A percentile compares a stretch with the other conserved stretches of the same genome.
These are phyloP conservation scores for Debaryomyces maramus DNA, from an alignment of 805 yeast species.

Conservation along the genomic window DNA sequence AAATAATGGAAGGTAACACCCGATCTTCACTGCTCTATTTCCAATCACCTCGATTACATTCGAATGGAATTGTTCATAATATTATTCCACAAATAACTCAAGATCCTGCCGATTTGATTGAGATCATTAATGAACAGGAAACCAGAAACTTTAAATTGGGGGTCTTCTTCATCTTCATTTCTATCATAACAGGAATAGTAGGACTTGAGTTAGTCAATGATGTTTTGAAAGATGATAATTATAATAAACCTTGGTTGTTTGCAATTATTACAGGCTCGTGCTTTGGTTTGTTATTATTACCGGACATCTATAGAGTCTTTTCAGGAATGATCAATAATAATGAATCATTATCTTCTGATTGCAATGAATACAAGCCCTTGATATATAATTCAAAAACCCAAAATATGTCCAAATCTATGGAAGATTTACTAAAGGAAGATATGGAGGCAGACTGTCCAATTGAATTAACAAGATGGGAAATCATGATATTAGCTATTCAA, in stretches of 20 bases:
- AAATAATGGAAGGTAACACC: too few relatives aligned
- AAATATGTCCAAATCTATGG: slow-evolving; percentile 3
- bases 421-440: slow-evolving; percentile 6
- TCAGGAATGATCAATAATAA: too few relatives aligned
- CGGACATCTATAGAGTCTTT: slow-evolving; percentile 31
- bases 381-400: not conserved
- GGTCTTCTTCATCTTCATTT: slow-evolving; percentile 38
- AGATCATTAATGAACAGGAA: slow-evolving; percentile 42
- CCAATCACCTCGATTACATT: too few relatives aligned
- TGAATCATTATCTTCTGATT: too few relatives aligned
- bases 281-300: slow-evolving; percentile 46
- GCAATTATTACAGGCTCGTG: slow-evolving; percentile 50
- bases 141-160: slow-evolving; percentile 46
- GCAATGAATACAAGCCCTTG: too few relatives aligned
- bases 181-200: slow-evolving; percentile 48
- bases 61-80: too few relatives aligned
- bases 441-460: not conserved
- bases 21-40: too few relatives aligned
- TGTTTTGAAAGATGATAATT: slow-evolving; percentile 49
- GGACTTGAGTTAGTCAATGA: slow-evolving; percentile 50
- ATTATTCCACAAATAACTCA: slow-evolving; percentile 8
- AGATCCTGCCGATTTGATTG: slow-evolving; percentile 27
- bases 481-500: slow-evolving; percentile 36
- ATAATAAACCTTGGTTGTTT: slow-evolving; percentile 49
- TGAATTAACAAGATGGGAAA: slow-evolving; percentile 28